These are phyloP conservation scores for Pleurotus platypus DNA, from an alignment of 768 basidiomycete species.

Conservation along the genomic window DNA sequence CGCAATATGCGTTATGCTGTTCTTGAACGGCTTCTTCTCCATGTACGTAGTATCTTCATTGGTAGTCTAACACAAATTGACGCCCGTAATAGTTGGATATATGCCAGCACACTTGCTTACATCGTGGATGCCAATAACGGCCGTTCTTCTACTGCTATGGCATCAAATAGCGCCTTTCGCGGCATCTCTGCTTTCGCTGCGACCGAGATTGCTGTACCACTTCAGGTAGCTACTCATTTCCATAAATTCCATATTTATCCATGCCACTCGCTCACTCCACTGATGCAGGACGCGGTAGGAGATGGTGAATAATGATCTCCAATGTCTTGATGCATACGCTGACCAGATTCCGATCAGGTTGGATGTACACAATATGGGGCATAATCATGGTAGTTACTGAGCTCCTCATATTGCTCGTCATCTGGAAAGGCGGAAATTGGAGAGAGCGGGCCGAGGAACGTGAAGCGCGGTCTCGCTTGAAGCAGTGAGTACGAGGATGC, in stretches of 20 bases:
- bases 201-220: conserved; percentile 69
- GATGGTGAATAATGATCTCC: conserved; percentile 46
- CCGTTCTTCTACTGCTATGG: conserved; percentile 70
- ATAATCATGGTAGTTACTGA: conserved; percentile 49
- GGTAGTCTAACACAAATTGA: neutral
- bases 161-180: conserved; percentile 74
- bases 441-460: conserved; percentile 43
- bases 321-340: neutral
- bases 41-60: conserved; percentile 45
- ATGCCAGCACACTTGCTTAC: conserved; percentile 58
- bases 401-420: conserved; percentile 55
- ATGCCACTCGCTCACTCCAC: neutral
- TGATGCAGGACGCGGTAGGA: conserved; percentile 55
- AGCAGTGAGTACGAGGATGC: neutral
- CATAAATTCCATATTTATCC: neutral
- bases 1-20: conserved; percentile 68
- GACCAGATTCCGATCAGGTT: conserved; percentile 27
- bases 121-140: conserved; percentile 86
- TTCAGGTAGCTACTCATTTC: conserved; percentile 45
- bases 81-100: conserved; percentile 27
- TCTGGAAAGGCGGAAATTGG: conserved; percentile 59
- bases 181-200: conserved; percentile 66
- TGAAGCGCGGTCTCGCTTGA: conserved; percentile 22
- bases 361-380: conserved; percentile 68
- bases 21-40: conserved; percentile 68